Percentiles rank a stretch among this genome's conserved stretches.
phyloP scores from a whole-genome alignment of 2,329 filamentous ascomycete genomes.

The Alternaria sp. region DNA sequence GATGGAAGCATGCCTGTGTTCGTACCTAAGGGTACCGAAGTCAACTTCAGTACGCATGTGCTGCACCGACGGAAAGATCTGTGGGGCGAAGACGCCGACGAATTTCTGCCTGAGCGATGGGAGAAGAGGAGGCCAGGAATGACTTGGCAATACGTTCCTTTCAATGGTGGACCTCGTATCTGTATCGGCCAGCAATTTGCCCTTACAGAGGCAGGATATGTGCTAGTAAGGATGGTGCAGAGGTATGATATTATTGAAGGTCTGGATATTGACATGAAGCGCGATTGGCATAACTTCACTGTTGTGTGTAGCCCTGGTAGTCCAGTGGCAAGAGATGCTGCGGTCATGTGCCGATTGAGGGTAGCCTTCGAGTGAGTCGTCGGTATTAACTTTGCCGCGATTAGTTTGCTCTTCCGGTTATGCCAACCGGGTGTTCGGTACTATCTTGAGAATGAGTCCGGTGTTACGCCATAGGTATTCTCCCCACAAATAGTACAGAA shows the following conservation, averaged over 20 bases:
- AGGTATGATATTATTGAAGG: slow-evolving; percentile 8
- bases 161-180: slow-evolving; percentile 36
- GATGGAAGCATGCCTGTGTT: slow-evolving; percentile 34
- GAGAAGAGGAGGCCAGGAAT: slow-evolving; percentile 13
- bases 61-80: slow-evolving; percentile 32
- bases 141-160: slow-evolving; percentile 34
- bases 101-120: slow-evolving; percentile 37
- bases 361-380: slow-evolving; percentile 4
- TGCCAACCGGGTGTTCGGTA: neutral
- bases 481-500: neutral
- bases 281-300: slow-evolving; percentile 15
- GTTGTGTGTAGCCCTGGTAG: slow-evolving; percentile 12
- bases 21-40: slow-evolving; percentile 23
- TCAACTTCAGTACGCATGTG: slow-evolving; percentile 20
- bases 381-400: neutral
- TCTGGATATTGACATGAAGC: slow-evolving; percentile 6
- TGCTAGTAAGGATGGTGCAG: slow-evolving; percentile 9
- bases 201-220: slow-evolving; percentile 26
- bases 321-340: slow-evolving; percentile 1
- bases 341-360: slow-evolving; percentile 7
- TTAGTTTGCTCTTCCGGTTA: neutral
- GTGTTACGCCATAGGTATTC: neutral
- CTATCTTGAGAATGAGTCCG: neutral
- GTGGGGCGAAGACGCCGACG: slow-evolving; percentile 32
- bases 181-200: slow-evolving; percentile 32